Evolutionary conservation across 2,329 filamentous ascomycete genomes (phyloP).

Genomic region (Xylogone sp.): DNA sequence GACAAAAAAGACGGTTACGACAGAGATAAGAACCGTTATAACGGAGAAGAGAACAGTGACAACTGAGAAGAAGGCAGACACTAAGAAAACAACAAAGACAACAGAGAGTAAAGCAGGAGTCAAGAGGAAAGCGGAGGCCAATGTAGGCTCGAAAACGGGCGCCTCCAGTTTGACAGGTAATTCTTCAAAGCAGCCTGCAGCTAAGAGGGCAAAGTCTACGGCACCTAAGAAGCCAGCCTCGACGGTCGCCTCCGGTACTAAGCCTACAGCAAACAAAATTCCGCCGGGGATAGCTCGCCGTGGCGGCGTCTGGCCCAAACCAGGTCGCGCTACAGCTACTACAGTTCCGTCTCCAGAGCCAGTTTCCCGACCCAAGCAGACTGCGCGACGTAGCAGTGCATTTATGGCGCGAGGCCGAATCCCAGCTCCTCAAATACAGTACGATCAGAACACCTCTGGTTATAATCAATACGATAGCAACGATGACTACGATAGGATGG

Average conservation of each 20-base stretch:
- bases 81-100: not conserved
- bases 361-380: conserved; percentile 13
- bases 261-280: conserved; percentile 4
- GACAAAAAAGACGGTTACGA: not conserved
- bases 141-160: conserved; percentile 21
- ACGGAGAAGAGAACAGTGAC: no score
- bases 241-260: conserved; percentile 15
- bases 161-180: conserved; percentile 22
- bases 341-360: not conserved
- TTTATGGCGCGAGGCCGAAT: conserved; percentile 20
- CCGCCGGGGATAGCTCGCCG: conserved; percentile 14
- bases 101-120: conserved; percentile 22
- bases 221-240: conserved; percentile 9
- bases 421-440: conserved; percentile 6
- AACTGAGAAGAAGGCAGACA: no score
- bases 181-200: not conserved
- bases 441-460: conserved; percentile 14
- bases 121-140: conserved; percentile 19
- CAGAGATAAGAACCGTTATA: no score
- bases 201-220: not conserved
- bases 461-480: no score
- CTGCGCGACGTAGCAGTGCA: conserved; percentile 24
- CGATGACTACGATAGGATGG: no score
- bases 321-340: conserved; percentile 6
- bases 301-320: conserved; percentile 16